A percentile compares a stretch with the other conserved stretches of the same genome.
These are phyloP conservation scores for Bipolaris gigantea DNA, from an alignment of 2,329 filamentous ascomycete species.

Conservation along the genomic window DNA sequence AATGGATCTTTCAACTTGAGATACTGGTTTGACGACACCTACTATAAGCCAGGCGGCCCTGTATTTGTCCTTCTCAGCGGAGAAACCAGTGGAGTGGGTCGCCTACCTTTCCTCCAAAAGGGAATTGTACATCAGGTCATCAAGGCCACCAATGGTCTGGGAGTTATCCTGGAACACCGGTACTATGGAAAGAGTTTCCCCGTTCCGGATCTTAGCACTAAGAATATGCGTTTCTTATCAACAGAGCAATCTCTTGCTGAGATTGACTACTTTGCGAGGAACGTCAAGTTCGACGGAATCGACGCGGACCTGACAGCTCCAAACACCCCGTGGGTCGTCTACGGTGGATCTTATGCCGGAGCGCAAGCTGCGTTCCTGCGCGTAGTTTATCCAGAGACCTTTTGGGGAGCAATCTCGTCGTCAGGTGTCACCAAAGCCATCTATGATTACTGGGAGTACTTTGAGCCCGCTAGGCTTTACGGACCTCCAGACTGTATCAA, in stretches of 20 bases:
- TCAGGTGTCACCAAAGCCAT: slow-evolving; percentile 79
- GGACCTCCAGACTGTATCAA: slow-evolving; percentile 65
- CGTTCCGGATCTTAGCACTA: slow-evolving; percentile 63
- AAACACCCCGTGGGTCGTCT: slow-evolving; percentile 72
- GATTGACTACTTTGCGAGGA: slow-evolving; percentile 75
- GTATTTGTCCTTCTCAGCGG: slow-evolving; percentile 77
- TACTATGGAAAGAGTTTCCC: slow-evolving; percentile 83
- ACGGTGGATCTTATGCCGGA: slow-evolving; percentile 83
- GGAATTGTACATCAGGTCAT: slow-evolving; percentile 74
- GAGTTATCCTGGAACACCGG: slow-evolving; percentile 81
- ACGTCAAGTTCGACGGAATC: slow-evolving; percentile 71
- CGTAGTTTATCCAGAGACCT: slow-evolving; percentile 74
- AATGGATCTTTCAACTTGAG: slow-evolving; percentile 68
- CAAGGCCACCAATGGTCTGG: slow-evolving; percentile 67
- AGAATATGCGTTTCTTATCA: slow-evolving; percentile 77
- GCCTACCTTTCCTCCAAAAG: slow-evolving; percentile 73
- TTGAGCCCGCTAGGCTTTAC: slow-evolving; percentile 59
- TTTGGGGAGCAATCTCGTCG: slow-evolving; percentile 77
- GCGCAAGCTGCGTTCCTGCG: slow-evolving; percentile 76
- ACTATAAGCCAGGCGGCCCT: slow-evolving; percentile 77
- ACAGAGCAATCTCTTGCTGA: slow-evolving; percentile 84
- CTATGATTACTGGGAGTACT: slow-evolving; percentile 73
- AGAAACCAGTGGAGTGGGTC: slow-evolving; percentile 65
- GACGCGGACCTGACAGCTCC: slow-evolving; percentile 66
- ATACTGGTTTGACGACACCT: slow-evolving; percentile 80